phyloP scores from a whole-genome alignment of 2,329 filamentous ascomycete genomes.

The Botrytis aclada region DNA sequence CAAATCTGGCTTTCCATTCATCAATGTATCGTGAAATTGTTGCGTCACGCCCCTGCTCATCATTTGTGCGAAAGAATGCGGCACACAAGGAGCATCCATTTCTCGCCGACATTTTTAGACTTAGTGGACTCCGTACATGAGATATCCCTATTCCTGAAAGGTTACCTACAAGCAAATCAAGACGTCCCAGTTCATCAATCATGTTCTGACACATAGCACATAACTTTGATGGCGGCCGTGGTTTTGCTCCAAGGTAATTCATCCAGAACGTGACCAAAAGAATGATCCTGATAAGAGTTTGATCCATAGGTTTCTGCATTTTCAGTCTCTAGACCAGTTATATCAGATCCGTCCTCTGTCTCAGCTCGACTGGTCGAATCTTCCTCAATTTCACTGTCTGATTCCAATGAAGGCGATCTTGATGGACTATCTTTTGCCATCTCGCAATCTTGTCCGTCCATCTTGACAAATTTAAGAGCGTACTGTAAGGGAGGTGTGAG shows the following conservation, averaged over 20 bases:
- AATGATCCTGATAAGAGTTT: neutral
- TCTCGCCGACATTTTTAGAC: accelerated
- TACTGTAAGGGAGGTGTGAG: neutral
- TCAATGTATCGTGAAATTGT: accelerated
- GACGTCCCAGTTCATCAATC: neutral
- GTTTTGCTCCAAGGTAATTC: neutral
- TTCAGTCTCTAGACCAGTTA: neutral
- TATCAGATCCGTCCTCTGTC: neutral
- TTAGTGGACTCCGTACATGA: neutral
- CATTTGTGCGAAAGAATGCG: neutral
- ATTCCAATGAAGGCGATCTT: neutral
- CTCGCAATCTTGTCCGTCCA: neutral
- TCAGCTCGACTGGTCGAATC: accelerated
- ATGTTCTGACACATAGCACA: neutral
- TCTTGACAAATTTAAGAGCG: neutral
- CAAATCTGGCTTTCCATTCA: neutral
- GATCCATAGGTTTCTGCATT: neutral
- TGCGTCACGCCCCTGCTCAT: neutral
- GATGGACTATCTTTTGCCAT: neutral
- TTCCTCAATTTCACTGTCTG: neutral
- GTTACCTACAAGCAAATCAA: neutral
- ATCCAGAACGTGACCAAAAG: neutral
- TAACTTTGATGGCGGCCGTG: neutral
- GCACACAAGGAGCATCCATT: neutral
- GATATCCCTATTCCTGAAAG: too few relatives aligned